A percentile compares a stretch with the other conserved stretches of the same genome.
Evolutionary conservation across 2,329 filamentous ascomycete genomes (phyloP).

Genomic region (Incumbomyces lentus): DNA sequence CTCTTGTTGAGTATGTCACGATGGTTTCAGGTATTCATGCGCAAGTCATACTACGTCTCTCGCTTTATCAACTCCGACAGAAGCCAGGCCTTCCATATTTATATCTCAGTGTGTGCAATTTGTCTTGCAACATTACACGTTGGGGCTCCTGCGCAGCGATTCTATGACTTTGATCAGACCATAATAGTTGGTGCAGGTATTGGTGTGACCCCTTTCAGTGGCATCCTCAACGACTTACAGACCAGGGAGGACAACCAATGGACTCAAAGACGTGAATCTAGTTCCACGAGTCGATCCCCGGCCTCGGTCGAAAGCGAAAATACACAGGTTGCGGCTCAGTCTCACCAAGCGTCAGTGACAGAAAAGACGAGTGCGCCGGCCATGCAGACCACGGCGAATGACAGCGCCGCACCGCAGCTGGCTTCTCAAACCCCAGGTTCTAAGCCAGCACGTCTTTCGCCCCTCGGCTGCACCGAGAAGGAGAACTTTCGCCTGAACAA

Average conservation of each 20-base stretch:
- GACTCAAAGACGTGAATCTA: slow-evolving; percentile 9
- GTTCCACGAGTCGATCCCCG: slow-evolving; percentile 1
- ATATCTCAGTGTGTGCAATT: slow-evolving; percentile 42
- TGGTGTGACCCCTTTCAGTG: slow-evolving; percentile 49
- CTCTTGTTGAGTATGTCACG: slow-evolving; percentile 49
- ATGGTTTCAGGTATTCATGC: slow-evolving; percentile 44
- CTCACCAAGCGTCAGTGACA: neutral
- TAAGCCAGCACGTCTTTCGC: neutral
- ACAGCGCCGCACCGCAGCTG: neutral
- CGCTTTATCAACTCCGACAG: slow-evolving; percentile 50
- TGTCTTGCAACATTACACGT: slow-evolving; percentile 44
- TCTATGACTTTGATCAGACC: slow-evolving; percentile 48
- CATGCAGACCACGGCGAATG: neutral
- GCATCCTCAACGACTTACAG: slow-evolving; percentile 46
- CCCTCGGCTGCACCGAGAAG: neutral
- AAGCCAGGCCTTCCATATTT: slow-evolving; percentile 46
- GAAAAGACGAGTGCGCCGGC: neutral
- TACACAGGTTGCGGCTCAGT: neutral
- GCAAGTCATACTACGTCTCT: slow-evolving; percentile 42
- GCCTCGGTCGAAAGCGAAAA: neutral
- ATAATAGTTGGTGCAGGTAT: slow-evolving; percentile 49
- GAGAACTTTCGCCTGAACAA: neutral
- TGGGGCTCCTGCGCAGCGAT: slow-evolving; percentile 48
- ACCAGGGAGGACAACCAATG: slow-evolving; percentile 11
- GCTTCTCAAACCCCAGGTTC: neutral